Percentiles rank a stretch among this genome's conserved stretches.
These are phyloP conservation scores for Acrocalymma vagum DNA, from an alignment of 2,329 filamentous ascomycete genomes.

Conservation along the genomic window DNA sequence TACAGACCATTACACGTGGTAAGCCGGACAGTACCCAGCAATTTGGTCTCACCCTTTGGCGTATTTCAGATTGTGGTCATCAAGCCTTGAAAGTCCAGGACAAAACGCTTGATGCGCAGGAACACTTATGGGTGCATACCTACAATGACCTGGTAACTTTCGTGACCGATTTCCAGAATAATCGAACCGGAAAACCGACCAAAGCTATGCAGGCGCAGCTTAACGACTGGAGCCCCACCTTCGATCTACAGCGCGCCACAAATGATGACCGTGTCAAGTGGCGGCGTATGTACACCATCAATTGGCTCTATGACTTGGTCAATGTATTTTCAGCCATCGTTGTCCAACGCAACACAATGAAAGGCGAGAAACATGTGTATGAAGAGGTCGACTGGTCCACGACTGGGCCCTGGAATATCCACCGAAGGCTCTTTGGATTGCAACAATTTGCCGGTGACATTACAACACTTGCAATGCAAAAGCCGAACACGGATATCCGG, in stretches of 20 bases:
- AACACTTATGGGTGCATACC: constrained; percentile 54
- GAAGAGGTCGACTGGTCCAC: constrained; percentile 55
- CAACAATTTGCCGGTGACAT: constrained; percentile 57
- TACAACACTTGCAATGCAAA: constrained; percentile 57
- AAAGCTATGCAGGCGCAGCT: constrained; percentile 53
- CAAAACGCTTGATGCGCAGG: constrained; percentile 49
- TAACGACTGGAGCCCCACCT: constrained; percentile 52
- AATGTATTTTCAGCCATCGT: constrained; percentile 55
- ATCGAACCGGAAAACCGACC: constrained; percentile 56
- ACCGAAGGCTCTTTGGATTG: constrained; percentile 54
- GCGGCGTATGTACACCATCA: constrained; percentile 60
- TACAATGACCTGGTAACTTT: constrained; percentile 57
- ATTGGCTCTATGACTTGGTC: constrained; percentile 62
- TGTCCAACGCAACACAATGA: constrained; percentile 47
- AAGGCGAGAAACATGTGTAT: constrained; percentile 42
- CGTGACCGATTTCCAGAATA: constrained; percentile 55
- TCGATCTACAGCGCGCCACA: constrained; percentile 50
- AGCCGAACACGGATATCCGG: constrained; percentile 48
- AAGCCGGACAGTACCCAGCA: constrained; percentile 51
- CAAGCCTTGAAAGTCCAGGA: constrained; percentile 22
- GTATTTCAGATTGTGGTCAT: constrained; percentile 16
- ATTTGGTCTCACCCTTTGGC: constrained; percentile 32
- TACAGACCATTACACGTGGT: constrained; percentile 52
- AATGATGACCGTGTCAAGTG: constrained; percentile 53
- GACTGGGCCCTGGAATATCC: constrained; percentile 46